Conservation (phyloP, 2,329 filamentous ascomycete species). For the Aspergillus sp. region DNA sequence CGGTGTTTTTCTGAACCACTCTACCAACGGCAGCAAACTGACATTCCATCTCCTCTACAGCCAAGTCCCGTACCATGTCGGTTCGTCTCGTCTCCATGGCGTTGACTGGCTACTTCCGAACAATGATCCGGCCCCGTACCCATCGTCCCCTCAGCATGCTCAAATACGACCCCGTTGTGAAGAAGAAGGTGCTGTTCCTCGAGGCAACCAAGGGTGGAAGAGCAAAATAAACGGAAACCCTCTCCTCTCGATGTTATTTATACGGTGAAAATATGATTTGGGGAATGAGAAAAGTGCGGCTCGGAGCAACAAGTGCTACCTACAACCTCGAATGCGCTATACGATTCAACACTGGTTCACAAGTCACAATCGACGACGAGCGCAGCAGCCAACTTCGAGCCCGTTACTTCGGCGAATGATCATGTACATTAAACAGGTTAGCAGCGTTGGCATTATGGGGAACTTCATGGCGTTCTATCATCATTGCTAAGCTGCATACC, state of each 20-base stretch:
- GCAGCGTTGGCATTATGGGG: constrained; percentile 3
- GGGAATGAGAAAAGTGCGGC: not conserved
- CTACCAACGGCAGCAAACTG: not conserved
- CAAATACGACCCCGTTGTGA: constrained; percentile 97
- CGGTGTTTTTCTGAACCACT: not conserved
- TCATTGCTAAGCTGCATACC: constrained; percentile 8
- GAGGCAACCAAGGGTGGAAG: constrained; percentile 79
- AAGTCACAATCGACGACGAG: too few relatives aligned
- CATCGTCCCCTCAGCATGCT: constrained; percentile 89
- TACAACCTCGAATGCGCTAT: too few relatives aligned
- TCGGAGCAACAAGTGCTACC: not conserved
- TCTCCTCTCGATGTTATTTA: constrained; percentile 2
- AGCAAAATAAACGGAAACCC: constrained; percentile 27
- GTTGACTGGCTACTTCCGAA: constrained; percentile 97
- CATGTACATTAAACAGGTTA: constrained; percentile 20
- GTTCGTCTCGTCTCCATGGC: constrained; percentile 98
- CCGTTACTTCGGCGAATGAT: not conserved
- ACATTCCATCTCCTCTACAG: constrained; percentile 41
- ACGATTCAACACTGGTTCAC: too few relatives aligned
- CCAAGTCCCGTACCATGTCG: constrained; percentile 85
- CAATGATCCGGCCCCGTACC: constrained; percentile 74
- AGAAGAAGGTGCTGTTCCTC: constrained; percentile 91
- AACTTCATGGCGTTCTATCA: not conserved
- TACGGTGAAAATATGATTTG: not conserved
- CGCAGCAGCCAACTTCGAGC: too few relatives aligned